Conservation (phyloP, 2,329 filamentous ascomycete species). For the Phialophora chinensis region DNA sequence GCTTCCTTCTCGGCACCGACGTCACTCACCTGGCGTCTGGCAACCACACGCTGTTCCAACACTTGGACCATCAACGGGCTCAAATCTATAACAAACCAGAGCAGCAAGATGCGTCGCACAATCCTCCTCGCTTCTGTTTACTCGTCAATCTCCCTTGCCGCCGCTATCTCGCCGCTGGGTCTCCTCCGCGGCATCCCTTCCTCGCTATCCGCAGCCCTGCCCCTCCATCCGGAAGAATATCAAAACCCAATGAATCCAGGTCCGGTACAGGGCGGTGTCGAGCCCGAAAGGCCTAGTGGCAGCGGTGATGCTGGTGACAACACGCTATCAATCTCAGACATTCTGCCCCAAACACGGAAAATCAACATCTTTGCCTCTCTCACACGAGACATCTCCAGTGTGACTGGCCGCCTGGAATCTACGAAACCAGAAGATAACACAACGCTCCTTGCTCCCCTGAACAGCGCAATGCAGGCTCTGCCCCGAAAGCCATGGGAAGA, state of each 20-base stretch:
- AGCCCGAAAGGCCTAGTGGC: slow-evolving; percentile 11
- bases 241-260: slow-evolving; percentile 35
- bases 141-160: slow-evolving; percentile 28
- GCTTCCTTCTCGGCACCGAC: background rate
- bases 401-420: slow-evolving; percentile 69
- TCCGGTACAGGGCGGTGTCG: slow-evolving; percentile 17
- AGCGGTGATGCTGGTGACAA: slow-evolving; percentile 41
- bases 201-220: background rate
- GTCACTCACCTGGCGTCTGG: background rate
- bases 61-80: background rate
- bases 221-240: slow-evolving; percentile 9
- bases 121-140: slow-evolving; percentile 23
- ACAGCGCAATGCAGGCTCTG: slow-evolving; percentile 76
- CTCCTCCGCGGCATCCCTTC: slow-evolving; percentile 17
- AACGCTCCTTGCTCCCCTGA: slow-evolving; percentile 85
- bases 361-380: slow-evolving; percentile 87
- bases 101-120: slow-evolving; percentile 24
- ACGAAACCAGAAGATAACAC: slow-evolving; percentile 68
- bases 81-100: background rate
- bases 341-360: slow-evolving; percentile 76
- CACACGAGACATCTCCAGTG: slow-evolving; percentile 73
- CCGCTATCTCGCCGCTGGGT: slow-evolving; percentile 24
- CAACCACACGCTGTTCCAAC: background rate
- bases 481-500: slow-evolving; percentile 85
- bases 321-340: slow-evolving; percentile 77